Conservation (phyloP, 2,329 filamentous ascomycete species). For the Pestalotiopsis sp. region DNA sequence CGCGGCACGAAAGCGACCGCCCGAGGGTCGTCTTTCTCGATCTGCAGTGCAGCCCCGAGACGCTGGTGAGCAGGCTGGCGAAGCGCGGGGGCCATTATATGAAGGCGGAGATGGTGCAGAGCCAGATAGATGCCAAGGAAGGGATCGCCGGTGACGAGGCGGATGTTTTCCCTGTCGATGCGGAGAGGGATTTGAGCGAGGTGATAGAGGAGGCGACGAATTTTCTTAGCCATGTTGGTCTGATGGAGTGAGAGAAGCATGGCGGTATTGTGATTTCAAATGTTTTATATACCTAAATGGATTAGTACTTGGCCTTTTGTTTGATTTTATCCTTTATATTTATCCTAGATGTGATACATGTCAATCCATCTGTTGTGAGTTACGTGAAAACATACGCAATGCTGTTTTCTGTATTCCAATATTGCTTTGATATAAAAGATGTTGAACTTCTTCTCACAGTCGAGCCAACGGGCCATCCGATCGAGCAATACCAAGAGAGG, state of each 20-base stretch:
- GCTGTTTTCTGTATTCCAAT: too few relatives aligned
- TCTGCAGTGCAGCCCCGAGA: slow-evolving; percentile 29
- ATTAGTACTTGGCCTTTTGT: too few relatives aligned
- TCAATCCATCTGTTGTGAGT: too few relatives aligned
- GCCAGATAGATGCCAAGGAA: not conserved
- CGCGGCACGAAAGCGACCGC: slow-evolving; percentile 10
- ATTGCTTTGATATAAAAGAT: too few relatives aligned
- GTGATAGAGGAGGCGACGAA: not conserved
- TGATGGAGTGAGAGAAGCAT: not conserved
- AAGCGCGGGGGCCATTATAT: slow-evolving; percentile 4
- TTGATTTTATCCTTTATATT: too few relatives aligned
- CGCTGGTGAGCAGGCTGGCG: not conserved
- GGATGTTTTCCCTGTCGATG: slow-evolving; percentile 5
- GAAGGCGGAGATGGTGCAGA: slow-evolving; percentile 9
- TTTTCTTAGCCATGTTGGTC: not conserved
- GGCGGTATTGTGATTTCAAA: not conserved
- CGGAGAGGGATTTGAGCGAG: not conserved
- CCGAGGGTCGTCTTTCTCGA: slow-evolving; percentile 36
- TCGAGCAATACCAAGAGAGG: not conserved
- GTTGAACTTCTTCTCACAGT: not conserved
- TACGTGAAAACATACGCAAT: too few relatives aligned
- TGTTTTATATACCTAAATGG: not conserved
- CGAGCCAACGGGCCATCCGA: not conserved
- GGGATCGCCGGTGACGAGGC: not conserved
- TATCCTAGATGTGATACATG: not conserved